Evolutionary conservation across 2,329 filamentous ascomycete species (phyloP), one percentile per base, ranked within the genome.

Genomic region (Talaromyces sp.): DNA sequence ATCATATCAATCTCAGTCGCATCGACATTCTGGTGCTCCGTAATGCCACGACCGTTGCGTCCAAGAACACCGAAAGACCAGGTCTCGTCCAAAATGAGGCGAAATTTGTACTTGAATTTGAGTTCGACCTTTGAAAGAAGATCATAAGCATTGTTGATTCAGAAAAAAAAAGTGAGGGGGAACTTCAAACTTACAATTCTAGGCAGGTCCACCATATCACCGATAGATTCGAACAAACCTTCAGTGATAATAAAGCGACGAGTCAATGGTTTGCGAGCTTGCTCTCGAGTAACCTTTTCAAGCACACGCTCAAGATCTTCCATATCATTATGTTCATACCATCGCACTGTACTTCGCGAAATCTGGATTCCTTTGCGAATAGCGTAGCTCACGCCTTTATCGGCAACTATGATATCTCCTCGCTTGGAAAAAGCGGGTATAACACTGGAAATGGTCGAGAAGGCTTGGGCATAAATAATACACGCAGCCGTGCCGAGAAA

Each of bases 301-400:
- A 99, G 86, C 33, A 96, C 91, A 35, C 87, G 84, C 77, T 98
- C 92, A 69, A 99, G 80, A 76, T 98, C 94, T 58, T 93, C 90
- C 90, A 97, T 93, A 74, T 99, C 92, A 74, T 96, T 95, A 78
- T 99, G 95, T 71, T 96, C 89, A 78, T 91, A 99, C 93, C 94
- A 99, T 67, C 89, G 86, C 68, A 99, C 91, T 63, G 87, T 94
- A 80, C 93, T 97, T 67, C 95, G 86, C 31, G 91, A 95, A 66
- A 96, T 92, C 80, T 99, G 93, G 8, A 99, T 86, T 41, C 95
- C 96, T 79, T 96, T 97, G 62, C 95, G 90, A 71, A 97, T 94
- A 11, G 94, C 89, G 81, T 91, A 98, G 77, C 97, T 98, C 75
- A 95, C 90, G 41, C 92, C 92, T 70, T 90, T 90, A 80, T 99